A percentile compares a stretch with the other conserved stretches of the same genome.
Conservation (phyloP, 441 rosid genomes). For the Adansonia gregorii region DNA sequence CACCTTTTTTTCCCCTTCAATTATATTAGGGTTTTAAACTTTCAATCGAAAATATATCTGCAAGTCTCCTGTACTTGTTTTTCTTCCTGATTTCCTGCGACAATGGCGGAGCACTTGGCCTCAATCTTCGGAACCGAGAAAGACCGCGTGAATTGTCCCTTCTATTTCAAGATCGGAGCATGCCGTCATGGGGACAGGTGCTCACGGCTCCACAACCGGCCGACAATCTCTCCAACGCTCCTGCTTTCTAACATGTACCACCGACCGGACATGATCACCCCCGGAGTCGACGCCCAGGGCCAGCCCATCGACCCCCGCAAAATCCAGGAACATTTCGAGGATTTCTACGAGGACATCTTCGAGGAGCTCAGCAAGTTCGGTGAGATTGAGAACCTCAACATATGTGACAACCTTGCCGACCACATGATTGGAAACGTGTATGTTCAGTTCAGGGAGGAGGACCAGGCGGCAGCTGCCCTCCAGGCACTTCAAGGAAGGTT, state of each 20-base stretch:
- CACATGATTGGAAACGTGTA: slow-evolving; percentile 55
- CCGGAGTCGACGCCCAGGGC: slow-evolving; percentile 51
- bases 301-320: slow-evolving; percentile 51
- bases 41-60: background rate
- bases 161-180: slow-evolving; percentile 57
- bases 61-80: background rate
- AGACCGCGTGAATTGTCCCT: slow-evolving; percentile 57
- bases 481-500: slow-evolving; percentile 53
- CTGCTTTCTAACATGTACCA: slow-evolving; percentile 55
- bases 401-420: slow-evolving; percentile 53
- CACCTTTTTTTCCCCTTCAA: no score
- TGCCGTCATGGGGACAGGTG: slow-evolving; percentile 57
- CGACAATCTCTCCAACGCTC: slow-evolving; percentile 52
- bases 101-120: slow-evolving; percentile 54
- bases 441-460: slow-evolving; percentile 51
- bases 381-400: slow-evolving; percentile 49
- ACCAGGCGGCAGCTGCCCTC: slow-evolving; percentile 48
- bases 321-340: slow-evolving; percentile 54
- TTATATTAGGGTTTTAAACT: background rate
- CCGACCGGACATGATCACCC: slow-evolving; percentile 55
- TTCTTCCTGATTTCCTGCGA: background rate
- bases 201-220: slow-evolving; percentile 54
- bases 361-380: slow-evolving; percentile 52
- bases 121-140: slow-evolving; percentile 55
- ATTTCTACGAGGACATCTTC: slow-evolving; percentile 51